phyloP scores from a whole-genome alignment of 805 yeast species.

The Saccharomycopsis sp. region DNA sequence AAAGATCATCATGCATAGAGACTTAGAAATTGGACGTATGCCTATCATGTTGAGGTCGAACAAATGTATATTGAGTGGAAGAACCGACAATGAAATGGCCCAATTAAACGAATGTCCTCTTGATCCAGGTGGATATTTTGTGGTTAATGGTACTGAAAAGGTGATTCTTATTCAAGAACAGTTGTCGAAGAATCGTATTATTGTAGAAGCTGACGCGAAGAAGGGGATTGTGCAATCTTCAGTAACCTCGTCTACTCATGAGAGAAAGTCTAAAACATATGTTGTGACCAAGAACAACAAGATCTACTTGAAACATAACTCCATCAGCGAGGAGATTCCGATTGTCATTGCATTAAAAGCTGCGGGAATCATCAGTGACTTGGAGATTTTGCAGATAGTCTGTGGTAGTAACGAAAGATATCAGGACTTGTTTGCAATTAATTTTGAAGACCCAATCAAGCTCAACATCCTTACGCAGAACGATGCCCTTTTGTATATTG shows the following conservation, averaged over 20 bases:
- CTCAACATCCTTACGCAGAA: slow-evolving; percentile 83
- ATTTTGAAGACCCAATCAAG: slow-evolving; percentile 88
- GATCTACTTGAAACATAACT: slow-evolving; percentile 89
- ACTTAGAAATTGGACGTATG: slow-evolving; percentile 94
- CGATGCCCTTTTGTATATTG: slow-evolving; percentile 88
- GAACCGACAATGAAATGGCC: slow-evolving; percentile 81
- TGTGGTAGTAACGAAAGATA: slow-evolving; percentile 85
- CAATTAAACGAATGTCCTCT: slow-evolving; percentile 86
- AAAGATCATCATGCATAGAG: slow-evolving; percentile 82
- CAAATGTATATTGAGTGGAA: slow-evolving; percentile 80
- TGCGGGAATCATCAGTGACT: slow-evolving; percentile 87
- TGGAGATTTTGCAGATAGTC: slow-evolving; percentile 88
- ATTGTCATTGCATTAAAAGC: slow-evolving; percentile 91
- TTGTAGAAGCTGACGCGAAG: slow-evolving; percentile 95
- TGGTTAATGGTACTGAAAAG: slow-evolving; percentile 96
- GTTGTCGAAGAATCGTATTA: slow-evolving; percentile 91
- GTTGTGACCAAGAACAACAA: slow-evolving; percentile 87
- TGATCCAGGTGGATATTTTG: slow-evolving; percentile 98
- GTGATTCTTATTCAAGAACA: slow-evolving; percentile 97
- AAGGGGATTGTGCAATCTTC: slow-evolving; percentile 94
- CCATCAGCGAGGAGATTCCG: slow-evolving; percentile 92
- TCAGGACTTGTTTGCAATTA: slow-evolving; percentile 88
- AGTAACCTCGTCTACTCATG: slow-evolving; percentile 97
- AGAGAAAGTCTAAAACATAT: slow-evolving; percentile 94
- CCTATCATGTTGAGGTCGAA: slow-evolving; percentile 96